phyloP scores from a whole-genome alignment of 1,284 basidiomycete genomes.

The Trametes pubescens region DNA sequence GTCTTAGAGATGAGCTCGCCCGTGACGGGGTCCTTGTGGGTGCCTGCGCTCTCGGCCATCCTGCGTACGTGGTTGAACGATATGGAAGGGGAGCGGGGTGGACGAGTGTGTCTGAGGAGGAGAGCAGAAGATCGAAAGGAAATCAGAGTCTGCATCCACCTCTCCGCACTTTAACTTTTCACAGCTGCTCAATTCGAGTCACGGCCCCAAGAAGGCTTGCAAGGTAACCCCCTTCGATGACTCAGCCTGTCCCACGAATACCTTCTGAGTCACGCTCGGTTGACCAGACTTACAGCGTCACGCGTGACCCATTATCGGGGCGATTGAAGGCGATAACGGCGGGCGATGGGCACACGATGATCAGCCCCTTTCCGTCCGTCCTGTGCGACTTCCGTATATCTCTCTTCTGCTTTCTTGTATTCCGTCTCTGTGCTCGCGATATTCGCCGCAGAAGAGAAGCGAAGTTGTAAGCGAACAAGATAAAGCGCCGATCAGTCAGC shows the following conservation, averaged over 20 bases:
- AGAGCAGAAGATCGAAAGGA: conserved; percentile 36
- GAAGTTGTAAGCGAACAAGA: neutral
- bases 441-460: neutral
- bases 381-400: neutral
- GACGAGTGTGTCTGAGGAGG: conserved; percentile 21
- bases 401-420: neutral
- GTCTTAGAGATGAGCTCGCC: conserved; percentile 96
- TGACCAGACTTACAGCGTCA: neutral
- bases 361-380: conserved; percentile 1
- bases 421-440: neutral
- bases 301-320: conserved; percentile 17
- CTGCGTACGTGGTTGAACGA: conserved; percentile 34
- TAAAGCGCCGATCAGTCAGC: neutral
- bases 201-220: conserved; percentile 12
- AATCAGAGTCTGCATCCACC: conserved; percentile 44
- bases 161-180: conserved; percentile 30
- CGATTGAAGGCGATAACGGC: conserved; percentile 8
- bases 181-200: conserved; percentile 25
- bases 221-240: conserved; percentile 2
- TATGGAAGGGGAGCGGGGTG: conserved; percentile 14
- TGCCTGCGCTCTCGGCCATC: conserved; percentile 61
- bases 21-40: conserved; percentile 87
- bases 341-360: neutral
- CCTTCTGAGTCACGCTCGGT: conserved; percentile 7
- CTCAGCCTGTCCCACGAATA: conserved; percentile 28